Conservation (phyloP, 345 rosid species). For the Aegle marmelos region DNA sequence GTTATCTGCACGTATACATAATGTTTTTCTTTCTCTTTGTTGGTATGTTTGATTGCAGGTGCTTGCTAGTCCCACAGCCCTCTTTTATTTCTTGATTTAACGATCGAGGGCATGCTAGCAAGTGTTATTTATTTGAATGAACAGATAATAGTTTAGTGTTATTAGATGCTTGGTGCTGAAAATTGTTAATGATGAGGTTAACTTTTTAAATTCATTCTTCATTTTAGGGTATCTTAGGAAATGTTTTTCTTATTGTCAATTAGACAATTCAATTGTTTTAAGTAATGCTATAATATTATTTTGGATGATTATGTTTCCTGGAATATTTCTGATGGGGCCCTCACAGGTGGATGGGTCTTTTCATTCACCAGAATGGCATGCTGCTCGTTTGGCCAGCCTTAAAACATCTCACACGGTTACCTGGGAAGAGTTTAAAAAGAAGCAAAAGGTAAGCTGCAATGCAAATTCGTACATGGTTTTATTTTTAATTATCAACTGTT, state of each 20-base stretch:
- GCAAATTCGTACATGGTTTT: not conserved
- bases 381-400: constrained; percentile 99
- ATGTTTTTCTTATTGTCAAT: not conserved
- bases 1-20: too few species aligned
- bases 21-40: not conserved
- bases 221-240: not conserved
- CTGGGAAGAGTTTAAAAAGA: constrained; percentile 90
- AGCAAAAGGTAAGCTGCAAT: constrained; percentile 66
- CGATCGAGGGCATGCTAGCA: not conserved
- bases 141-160: not conserved
- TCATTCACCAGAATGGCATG: constrained; percentile 99
- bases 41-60: not conserved
- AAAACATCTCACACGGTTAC: constrained; percentile 89
- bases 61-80: too few species aligned
- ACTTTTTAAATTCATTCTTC: not conserved
- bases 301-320: constrained; percentile 14
- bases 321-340: constrained; percentile 87
- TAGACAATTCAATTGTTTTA: not conserved
- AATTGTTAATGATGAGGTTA: too few species aligned
- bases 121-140: not conserved
- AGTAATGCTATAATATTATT: not conserved
- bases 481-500: not conserved
- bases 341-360: constrained; percentile 99
- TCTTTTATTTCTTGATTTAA: not conserved
- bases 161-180: not conserved